These are phyloP conservation scores for Fusarium floridanum DNA, from an alignment of 2,329 filamentous ascomycete genomes.

Conservation along the genomic window DNA sequence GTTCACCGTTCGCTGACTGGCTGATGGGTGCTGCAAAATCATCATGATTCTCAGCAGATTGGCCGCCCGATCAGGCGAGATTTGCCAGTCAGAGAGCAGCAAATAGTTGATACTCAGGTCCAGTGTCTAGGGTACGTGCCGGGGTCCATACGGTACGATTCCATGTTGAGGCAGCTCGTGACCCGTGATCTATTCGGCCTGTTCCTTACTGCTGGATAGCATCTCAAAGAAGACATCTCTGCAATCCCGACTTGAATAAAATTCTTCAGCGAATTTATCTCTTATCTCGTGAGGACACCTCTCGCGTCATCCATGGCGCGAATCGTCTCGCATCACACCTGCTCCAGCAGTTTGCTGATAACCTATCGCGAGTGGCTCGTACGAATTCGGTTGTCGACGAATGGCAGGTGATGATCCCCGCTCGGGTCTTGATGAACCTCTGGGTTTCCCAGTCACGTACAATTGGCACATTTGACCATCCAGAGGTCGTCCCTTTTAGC, in stretches of 20 bases:
- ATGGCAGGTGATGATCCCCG: conserved; percentile 21
- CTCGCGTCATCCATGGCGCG: conserved; percentile 7
- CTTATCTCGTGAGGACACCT: background rate
- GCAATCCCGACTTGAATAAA: background rate
- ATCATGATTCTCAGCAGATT: conserved; percentile 12
- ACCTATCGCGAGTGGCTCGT: conserved; percentile 10
- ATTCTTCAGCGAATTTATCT: background rate
- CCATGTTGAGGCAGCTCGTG: background rate
- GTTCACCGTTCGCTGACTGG: background rate
- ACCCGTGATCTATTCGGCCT: background rate
- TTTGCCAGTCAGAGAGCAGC: conserved; percentile 10
- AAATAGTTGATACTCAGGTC: background rate
- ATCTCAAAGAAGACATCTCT: background rate
- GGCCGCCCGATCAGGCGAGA: conserved; percentile 16
- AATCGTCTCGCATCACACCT: background rate
- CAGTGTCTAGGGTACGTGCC: background rate
- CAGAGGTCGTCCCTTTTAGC: conserved; percentile 20
- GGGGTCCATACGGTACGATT: background rate
- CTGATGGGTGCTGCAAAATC: background rate
- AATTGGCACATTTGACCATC: conserved; percentile 6
- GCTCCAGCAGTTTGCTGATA: background rate
- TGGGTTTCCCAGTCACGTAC: conserved; percentile 12
- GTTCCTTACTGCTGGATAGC: background rate
- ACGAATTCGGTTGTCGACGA: background rate
- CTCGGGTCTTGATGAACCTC: conserved; percentile 6